A percentile compares a stretch with the other conserved stretches of the same genome.
Evolutionary conservation across 805 yeast species (phyloP).

Genomic region (Kodamaea fukazawae): DNA sequence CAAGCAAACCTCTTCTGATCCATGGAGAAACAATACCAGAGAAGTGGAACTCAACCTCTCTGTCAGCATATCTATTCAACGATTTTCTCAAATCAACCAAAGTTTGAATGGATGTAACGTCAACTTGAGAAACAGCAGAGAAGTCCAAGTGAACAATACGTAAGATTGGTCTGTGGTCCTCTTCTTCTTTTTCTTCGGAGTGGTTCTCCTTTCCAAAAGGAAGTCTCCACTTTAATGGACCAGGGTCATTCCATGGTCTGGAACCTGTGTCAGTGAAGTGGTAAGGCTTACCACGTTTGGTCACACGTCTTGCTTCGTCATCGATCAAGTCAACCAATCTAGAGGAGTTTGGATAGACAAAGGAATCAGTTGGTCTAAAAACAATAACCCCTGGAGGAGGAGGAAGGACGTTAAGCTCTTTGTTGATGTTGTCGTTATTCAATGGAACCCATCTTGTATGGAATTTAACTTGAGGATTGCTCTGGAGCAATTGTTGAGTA

Average conservation of each 20-base stretch:
- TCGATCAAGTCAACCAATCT: slow-evolving; percentile 65
- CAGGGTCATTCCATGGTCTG: slow-evolving; percentile 91
- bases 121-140: slow-evolving; percentile 70
- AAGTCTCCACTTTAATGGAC: slow-evolving; percentile 47
- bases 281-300: slow-evolving; percentile 58
- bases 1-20: slow-evolving; percentile 73
- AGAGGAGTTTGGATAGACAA: slow-evolving; percentile 79
- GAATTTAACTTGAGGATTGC: slow-evolving; percentile 39
- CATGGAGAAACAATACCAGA: slow-evolving; percentile 83
- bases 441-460: slow-evolving; percentile 72
- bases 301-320: slow-evolving; percentile 60
- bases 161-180: slow-evolving; percentile 60
- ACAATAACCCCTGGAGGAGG: slow-evolving; percentile 93
- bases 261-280: slow-evolving; percentile 44
- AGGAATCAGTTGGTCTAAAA: slow-evolving; percentile 76
- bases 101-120: slow-evolving; percentile 76
- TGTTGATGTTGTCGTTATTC: slow-evolving; percentile 48
- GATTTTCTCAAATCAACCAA: slow-evolving; percentile 74
- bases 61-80: slow-evolving; percentile 68
- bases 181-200: slow-evolving; percentile 15
- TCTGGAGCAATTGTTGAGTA: slow-evolving; percentile 23
- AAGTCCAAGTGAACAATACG: slow-evolving; percentile 79
- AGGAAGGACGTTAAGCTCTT: slow-evolving; percentile 55
- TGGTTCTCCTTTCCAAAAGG: slow-evolving; percentile 25
- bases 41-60: slow-evolving; percentile 87